Conservation (phyloP, 192 early-diverging fungal genomes). For the Lunasporangiospora selenospora region DNA sequence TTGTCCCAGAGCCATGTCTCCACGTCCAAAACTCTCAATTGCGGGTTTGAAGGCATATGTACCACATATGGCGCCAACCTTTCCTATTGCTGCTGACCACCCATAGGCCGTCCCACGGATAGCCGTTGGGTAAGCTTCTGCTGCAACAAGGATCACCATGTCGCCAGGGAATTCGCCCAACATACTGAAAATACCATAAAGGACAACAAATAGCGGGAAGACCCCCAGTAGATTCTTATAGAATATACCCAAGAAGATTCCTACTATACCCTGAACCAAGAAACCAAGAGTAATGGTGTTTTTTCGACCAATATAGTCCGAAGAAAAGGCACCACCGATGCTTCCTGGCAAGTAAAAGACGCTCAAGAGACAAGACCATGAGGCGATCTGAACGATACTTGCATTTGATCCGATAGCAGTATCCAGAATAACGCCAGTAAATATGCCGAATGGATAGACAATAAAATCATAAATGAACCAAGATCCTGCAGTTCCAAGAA, state of each 20-base stretch:
- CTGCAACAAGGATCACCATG: constrained; percentile 40
- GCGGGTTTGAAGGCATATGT: constrained; percentile 50
- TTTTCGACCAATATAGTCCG: constrained; percentile 58
- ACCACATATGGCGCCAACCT: constrained; percentile 34
- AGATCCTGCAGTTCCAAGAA: constrained; percentile 45
- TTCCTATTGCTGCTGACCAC: constrained; percentile 48
- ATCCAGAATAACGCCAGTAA: constrained; percentile 2
- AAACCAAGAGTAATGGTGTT: constrained; percentile 58
- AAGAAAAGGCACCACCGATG: constrained; percentile 50
- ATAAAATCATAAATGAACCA: constrained; percentile 33
- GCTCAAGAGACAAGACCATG: constrained; percentile 56
- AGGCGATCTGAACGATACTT: constrained; percentile 40
- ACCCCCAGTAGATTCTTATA: constrained; percentile 34
- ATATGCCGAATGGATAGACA: constrained; percentile 11
- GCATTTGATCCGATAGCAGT: constrained; percentile 13
- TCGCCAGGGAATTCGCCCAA: constrained; percentile 56
- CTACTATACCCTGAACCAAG: constrained; percentile 49
- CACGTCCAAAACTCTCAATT: constrained; percentile 22
- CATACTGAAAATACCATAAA: constrained; percentile 58
- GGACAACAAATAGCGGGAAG: constrained; percentile 54
- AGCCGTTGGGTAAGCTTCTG: constrained; percentile 56
- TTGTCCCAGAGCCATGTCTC: constrained; percentile 33
- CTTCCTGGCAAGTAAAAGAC: constrained; percentile 57
- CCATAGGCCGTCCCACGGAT: constrained; percentile 55
- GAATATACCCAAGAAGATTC: constrained; percentile 53